Percentiles rank a stretch among this genome's conserved stretches.
phyloP scores from a whole-genome alignment of 768 basidiomycete species.

The Clitopilus passeckerianus region DNA sequence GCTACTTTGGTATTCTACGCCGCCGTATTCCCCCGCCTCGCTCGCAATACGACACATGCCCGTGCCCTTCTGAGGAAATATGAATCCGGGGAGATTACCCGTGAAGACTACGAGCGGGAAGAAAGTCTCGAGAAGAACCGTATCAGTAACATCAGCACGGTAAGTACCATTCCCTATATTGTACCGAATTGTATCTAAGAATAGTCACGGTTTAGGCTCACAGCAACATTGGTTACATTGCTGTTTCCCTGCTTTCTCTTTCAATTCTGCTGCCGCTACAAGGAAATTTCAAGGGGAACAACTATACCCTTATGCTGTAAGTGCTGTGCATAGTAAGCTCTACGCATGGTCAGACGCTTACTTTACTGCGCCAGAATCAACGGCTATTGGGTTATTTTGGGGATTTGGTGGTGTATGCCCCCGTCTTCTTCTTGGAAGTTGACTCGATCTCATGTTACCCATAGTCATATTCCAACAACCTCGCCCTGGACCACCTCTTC shows the following conservation, averaged over 20 bases:
- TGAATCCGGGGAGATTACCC: slow-evolving; percentile 52
- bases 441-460: not conserved
- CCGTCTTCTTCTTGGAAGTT: not conserved
- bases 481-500: slow-evolving; percentile 76
- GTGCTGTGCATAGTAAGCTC: slow-evolving; percentile 13
- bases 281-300: slow-evolving; percentile 60
- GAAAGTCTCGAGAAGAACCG: slow-evolving; percentile 81
- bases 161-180: slow-evolving; percentile 20
- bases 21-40: slow-evolving; percentile 75
- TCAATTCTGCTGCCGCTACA: slow-evolving; percentile 62
- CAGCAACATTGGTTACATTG: slow-evolving; percentile 73
- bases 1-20: slow-evolving; percentile 81
- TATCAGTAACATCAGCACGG: slow-evolving; percentile 82
- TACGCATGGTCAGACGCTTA: not conserved
- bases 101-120: slow-evolving; percentile 65
- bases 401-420: slow-evolving; percentile 84
- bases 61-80: slow-evolving; percentile 49
- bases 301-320: slow-evolving; percentile 69
- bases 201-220: slow-evolving; percentile 43
- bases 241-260: slow-evolving; percentile 60
- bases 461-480: slow-evolving; percentile 80
- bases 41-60: slow-evolving; percentile 68
- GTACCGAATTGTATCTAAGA: not conserved
- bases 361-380: slow-evolving; percentile 44
- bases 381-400: slow-evolving; percentile 71